These are phyloP conservation scores for Colletotrichum cordylinicola DNA, from an alignment of 2,329 filamentous ascomycete species.

Conservation along the genomic window DNA sequence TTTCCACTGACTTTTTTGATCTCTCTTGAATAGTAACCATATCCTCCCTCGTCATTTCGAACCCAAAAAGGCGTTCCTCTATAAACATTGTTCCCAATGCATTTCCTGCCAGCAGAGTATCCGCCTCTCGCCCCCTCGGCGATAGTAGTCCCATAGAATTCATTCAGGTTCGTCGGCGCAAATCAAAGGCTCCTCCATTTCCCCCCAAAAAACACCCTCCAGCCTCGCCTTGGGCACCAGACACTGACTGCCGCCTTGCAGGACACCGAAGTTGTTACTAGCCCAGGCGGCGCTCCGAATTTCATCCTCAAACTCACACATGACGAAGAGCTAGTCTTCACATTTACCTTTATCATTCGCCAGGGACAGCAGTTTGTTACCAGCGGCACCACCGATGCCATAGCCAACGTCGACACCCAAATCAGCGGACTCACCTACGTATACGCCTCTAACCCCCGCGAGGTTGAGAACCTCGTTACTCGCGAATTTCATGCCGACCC, in stretches of 20 bases:
- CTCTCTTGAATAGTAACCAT: slow-evolving; percentile 74
- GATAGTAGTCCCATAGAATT: slow-evolving; percentile 86
- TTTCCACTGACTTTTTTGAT: slow-evolving; percentile 22
- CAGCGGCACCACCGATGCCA: slow-evolving; percentile 46
- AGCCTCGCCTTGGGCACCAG: neutral
- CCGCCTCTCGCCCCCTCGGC: slow-evolving; percentile 72
- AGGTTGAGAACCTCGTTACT: slow-evolving; percentile 93
- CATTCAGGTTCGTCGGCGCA: slow-evolving; percentile 73
- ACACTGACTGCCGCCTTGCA: slow-evolving; percentile 39
- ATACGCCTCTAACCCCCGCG: slow-evolving; percentile 82
- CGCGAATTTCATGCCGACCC: slow-evolving; percentile 96
- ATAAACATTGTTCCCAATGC: slow-evolving; percentile 83
- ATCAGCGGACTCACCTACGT: slow-evolving; percentile 93
- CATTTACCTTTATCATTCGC: slow-evolving; percentile 86
- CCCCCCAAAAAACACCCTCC: neutral
- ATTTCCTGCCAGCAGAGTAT: slow-evolving; percentile 82
- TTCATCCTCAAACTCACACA: slow-evolving; percentile 89
- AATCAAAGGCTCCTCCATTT: slow-evolving; percentile 9
- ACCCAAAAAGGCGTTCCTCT: slow-evolving; percentile 77
- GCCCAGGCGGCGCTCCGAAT: slow-evolving; percentile 58
- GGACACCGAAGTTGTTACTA: slow-evolving; percentile 73
- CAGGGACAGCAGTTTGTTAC: slow-evolving; percentile 46
- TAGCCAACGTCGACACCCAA: slow-evolving; percentile 67
- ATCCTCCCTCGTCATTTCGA: slow-evolving; percentile 81
- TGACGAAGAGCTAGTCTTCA: slow-evolving; percentile 92